phyloP scores from a whole-genome alignment of 495 filamentous ascomycete species.

The Cudoniella acicularis region DNA sequence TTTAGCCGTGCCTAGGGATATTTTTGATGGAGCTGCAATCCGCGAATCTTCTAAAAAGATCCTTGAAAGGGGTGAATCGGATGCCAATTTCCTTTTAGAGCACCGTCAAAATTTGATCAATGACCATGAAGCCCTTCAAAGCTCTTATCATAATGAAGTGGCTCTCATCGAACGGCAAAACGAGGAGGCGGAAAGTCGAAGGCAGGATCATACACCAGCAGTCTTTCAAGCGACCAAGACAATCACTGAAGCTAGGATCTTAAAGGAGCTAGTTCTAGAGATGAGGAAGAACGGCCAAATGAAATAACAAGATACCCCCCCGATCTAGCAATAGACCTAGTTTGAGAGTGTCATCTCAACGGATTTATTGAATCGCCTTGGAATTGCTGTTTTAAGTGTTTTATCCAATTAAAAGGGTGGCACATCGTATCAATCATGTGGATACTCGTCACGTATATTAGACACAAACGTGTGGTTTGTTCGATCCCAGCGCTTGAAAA shows the following conservation, averaged over 20 bases:
- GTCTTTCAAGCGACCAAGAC: conserved; percentile 12
- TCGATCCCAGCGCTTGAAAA: conserved; percentile 84
- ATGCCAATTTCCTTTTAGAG: conserved; percentile 2
- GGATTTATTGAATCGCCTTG: too few relatives aligned
- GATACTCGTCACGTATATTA: conserved; percentile 82
- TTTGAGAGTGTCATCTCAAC: too few relatives aligned
- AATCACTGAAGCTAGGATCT: conserved; percentile 8
- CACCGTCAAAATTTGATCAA: background rate
- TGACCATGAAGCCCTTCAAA: conserved; percentile 1
- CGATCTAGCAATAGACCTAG: too few relatives aligned
- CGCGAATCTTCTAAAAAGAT: background rate
- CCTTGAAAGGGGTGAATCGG: background rate
- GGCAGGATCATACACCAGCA: conserved; percentile 13
- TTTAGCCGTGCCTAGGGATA: conserved; percentile 5
- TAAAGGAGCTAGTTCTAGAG: conserved; percentile 12
- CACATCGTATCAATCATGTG: conserved; percentile 60
- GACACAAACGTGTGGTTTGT: conserved; percentile 69
- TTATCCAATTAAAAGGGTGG: background rate
- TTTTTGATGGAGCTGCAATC: background rate
- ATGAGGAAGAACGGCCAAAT: background rate
- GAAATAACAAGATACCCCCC: background rate
- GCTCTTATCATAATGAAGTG: conserved; percentile 7
- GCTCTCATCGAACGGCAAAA: conserved; percentile 1
- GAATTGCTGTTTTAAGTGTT: background rate
- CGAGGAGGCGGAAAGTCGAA: conserved; percentile 8